Conservation (phyloP, 2,329 filamentous ascomycete genomes). For the Fusarium neocosmosporiellum region DNA sequence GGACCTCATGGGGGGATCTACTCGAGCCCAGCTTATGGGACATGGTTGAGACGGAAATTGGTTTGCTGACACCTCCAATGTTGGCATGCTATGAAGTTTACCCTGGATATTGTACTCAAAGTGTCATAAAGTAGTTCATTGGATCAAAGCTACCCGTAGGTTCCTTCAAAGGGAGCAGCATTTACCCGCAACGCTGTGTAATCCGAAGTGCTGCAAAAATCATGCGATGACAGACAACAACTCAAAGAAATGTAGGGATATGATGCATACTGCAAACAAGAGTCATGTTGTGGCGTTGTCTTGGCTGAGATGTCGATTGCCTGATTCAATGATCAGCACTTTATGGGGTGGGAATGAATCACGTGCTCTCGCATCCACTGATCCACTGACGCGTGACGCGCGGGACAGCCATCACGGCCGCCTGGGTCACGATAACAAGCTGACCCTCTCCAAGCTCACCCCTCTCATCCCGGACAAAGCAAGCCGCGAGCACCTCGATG, state of each 20-base stretch:
- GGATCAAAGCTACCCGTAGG: background rate
- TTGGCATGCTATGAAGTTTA: background rate
- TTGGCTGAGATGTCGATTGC: background rate
- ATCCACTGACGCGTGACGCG: conserved; percentile 50
- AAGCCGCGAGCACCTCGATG: conserved; percentile 36
- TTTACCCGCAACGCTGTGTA: background rate
- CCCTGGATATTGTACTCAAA: background rate
- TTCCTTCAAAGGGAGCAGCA: background rate
- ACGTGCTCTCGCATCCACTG: conserved; percentile 47
- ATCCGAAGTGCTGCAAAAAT: background rate
- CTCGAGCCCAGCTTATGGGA: background rate
- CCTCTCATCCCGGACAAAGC: conserved; percentile 16
- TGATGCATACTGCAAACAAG: background rate
- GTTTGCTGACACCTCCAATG: background rate
- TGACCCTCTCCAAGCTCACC: conserved; percentile 22
- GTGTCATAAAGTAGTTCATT: background rate
- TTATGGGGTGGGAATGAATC: conserved; percentile 23
- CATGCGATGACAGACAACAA: background rate
- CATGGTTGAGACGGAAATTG: background rate
- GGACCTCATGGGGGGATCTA: background rate
- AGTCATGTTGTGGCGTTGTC: background rate
- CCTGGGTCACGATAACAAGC: conserved; percentile 39
- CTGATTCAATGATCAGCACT: conserved; percentile 21
- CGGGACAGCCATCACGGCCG: conserved; percentile 28
- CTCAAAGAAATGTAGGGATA: background rate